Base-by-base conservation (phyloP, 768 basidiomycete species). In the Candolleomyces aberdarensis region DNA sequence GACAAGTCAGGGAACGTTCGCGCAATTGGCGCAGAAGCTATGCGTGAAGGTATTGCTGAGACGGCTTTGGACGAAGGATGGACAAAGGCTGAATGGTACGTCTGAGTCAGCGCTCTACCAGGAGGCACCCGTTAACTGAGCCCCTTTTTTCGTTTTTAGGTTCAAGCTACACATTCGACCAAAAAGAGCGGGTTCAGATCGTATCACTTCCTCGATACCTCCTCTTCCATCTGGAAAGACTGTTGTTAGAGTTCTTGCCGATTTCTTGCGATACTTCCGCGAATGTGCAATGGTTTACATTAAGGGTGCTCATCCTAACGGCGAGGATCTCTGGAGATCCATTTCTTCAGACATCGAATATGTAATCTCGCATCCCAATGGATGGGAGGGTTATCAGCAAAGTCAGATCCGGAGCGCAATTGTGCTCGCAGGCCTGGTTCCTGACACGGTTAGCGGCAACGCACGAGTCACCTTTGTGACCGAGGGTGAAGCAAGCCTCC, bases 321-420 rank as follows among this genome's bases (percentile, higher is more conserved):
- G 84, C 1, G 59, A 22, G 11, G 67, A 68, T 13, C 61, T 84
- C 4, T 84, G 82, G 83, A 67, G 65, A 10, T 77, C 78, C 10
- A 57, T 81, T 14, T 74, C 78, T 61, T 65, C 70, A 15, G 70
- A 64, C 9, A 76, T 82, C 44, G 78, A 83, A 41, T 81, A 78
- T 62, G 74, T 87, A 5, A 74, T 87, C 15, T 76, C 79, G 1
- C 85, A 86, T 60, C 85, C 85, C 10, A 86, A 86, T 61, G 84
- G 83, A 0, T 87, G 85, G 85, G 85, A 80, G 58, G 82, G 81
- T 1, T 67, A 66, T 0, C 84, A 87, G 61, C 85, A 86, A 63
- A 70, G 66, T 14, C 71, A 77, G 63, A 82, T 87, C 72, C 76
- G 85, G 2, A 65, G 68, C 17, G 85, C 85, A 0, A 83, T 83